Evolutionary conservation across 1,284 basidiomycete genomes (phyloP), one percentile per base, ranked within the genome.

Genomic region (Anthracocystis panici-leucophaei): DNA sequence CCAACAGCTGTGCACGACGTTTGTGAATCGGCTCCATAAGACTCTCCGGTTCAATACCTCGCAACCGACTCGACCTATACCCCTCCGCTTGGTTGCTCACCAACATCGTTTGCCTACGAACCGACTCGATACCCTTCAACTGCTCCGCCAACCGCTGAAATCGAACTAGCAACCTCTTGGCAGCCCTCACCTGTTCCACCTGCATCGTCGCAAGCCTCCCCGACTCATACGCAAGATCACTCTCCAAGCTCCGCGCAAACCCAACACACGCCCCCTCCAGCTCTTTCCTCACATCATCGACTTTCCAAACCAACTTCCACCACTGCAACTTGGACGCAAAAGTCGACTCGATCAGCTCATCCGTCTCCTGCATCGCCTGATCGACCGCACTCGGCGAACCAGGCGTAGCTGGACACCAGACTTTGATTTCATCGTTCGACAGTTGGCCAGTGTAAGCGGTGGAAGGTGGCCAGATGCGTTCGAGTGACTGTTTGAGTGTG

Each of bases 291-390:
- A 83, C 64, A 50, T 82, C 80, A 42, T 83, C 81, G 9, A 81
- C 74, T 52, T 79, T 80, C 76, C 81, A 79, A 7, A 73, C 44
- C 14, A 83, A 57, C 57, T 76, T 77, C 80, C 81, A 83, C 81
- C 81, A 83, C 44, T 81, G 71, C 61, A 83, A 61, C 20, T 72
- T 67, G 10, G 31, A 29, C 18, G 69, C 63, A 16, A 83, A 71
- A 5, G 80, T 77, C 5, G 53, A 44, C 35, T 80, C 78, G 51
- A 82, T 61, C 52, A 58, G 23, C 2, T 64, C 50, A 41, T 56
- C 63, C 7, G 77, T 66, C 56, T 66, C 23, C 33, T 60, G 57
- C 55, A 67, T 60, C 10, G 65, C 62, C 33, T 65, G 57, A 23
- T 64, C 65, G 12, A 69, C 70, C 2, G 69, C 69, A 18, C 70